Evolutionary conservation across 768 basidiomycete species (phyloP), one percentile per base, ranked within the genome.

Genomic region (Suillus subluteus): DNA sequence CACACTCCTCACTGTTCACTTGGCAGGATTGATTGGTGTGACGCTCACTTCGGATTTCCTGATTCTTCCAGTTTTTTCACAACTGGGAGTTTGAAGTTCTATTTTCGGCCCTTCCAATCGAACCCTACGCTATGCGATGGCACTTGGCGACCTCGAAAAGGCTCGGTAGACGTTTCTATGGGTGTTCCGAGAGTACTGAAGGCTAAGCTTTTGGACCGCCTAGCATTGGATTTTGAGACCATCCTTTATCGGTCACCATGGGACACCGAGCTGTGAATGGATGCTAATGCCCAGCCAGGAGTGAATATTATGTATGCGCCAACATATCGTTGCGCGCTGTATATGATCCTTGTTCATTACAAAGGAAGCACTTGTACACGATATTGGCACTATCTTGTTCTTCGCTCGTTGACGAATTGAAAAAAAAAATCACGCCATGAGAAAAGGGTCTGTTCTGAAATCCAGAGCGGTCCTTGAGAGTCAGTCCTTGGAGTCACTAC

Each of bases 81-180:
- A 6, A 15, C 26, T 32, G 70, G 72, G 40, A 43, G 66, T 21
- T 41, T 37, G 30, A 76, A 69, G 32, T 63, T 56, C 30, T 75
- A 73, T 54, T 21, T 75, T 9, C 67, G 75, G 38, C 67, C 70
- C n/a, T 76, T 74, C 56, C 66, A 61, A 58, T 71, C 74, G 21
- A 75, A 75, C 44, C 68, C 74, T 15, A 30, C 63, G 38, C 73
- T 71, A 40, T 68, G 70, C 26, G 66, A 67, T 3, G 69, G 67
- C 32, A 62, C 50, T 67, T 70, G 70, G 68, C 63, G 18, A 16
- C 21, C 70, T 41, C 66, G 71, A 46, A 64, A 66, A 16, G 63
- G 62, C 23, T 72, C 69, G 16, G n/a, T 73, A 40, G 73, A 73
- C 15, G 6, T 75, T 37, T 71, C 74, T 15, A 68, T 73, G 63